Evolutionary conservation across 2,329 filamentous ascomycete species (phyloP), one percentile per base, ranked within the genome.

Genomic region (Colletotrichum salicis): DNA sequence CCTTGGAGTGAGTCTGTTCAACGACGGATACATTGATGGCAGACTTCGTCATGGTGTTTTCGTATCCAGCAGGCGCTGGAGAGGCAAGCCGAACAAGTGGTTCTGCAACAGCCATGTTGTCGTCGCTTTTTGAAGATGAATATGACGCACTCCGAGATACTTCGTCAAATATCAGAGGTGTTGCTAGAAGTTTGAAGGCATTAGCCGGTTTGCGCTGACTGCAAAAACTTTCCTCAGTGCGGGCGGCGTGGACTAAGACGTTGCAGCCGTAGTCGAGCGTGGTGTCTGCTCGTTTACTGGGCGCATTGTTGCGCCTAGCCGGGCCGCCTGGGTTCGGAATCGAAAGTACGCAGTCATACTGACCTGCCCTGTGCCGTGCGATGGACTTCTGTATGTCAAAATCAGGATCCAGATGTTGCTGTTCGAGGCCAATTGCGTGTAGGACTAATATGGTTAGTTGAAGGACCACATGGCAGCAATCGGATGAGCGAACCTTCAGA

Each of bases 181-280:
- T 87, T 48, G 85, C 86, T 81, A 89, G 77, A 89, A 80, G 13
- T 81, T 81, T 76, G 85, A 87, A 72, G 27, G 78, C 80, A 78
- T 84, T 78, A 81, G 82, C 79, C 58, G 74, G 69, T 68, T 72
- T 65, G 57, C 75, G 71, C 48, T 76, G 71, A 56, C 75, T 70
- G n/a, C 73, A 67, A 35, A 73, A 57, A 41, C 75, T 70, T n/a
- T 75, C 75, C 52, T 75, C 75, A 24, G 76, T 73, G 15, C 75
- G 74, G 60, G 79, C 75, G 63, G 78, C 77, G 72, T 82, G 81
- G 58, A 81, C 81, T 71, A 90, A 76, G 67, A 90, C 78, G 75
- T 88, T 90, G 80, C 87, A 89, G 68, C 87, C 88, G 74, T 87
- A 85, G 72, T 80, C 85, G 22, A 85, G 77, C 74, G 80, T 81